Evolutionary conservation across 2,329 filamentous ascomycete species (phyloP), one percentile per base, ranked within the genome.

Genomic region (Nothomitra cinnamomea): DNA sequence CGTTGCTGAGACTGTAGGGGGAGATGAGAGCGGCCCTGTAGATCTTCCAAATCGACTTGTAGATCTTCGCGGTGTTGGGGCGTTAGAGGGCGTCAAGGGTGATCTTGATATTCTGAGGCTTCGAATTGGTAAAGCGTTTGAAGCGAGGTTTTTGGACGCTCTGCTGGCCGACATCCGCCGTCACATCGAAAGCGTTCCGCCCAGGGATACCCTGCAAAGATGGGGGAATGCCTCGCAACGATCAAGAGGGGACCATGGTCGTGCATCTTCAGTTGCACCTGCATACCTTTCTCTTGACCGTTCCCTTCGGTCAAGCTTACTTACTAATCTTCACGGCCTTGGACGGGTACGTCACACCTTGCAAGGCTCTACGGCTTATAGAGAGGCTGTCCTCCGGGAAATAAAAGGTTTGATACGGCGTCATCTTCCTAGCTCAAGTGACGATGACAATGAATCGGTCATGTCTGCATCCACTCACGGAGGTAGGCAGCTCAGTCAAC

Each of bases 391-490:
- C 12, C 70, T 94, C 57, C 82, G 85, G 51, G 92, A 98, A 66
- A 83, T 96, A 64, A 85, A 90, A 61, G 81, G 79, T 35, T 72
- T 96, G 50, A 90, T 98, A 51, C 79, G 88, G 53, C 79, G 81
- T 55, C 85, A 90, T 22, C 73, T 98, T 40, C 92, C 92, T 0
- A 95, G 88, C 62, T 94, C 90, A 10, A 92, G 80, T 60, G 92
- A 98, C 56, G 90, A 96, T 59, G 92, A 98, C 63, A 86, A 83
- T 57, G 87, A 92, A 64, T 94, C 88, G 0, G 83, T 90, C 70
- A 82, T 90, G 68, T 89, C 89, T 1, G 76, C 82, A 0, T 94
- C 89, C 2, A 95, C 90, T 1, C 72, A 79, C 57, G 79, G 79
- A 42, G 82, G 82, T 25, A 78, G 78, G 55, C 78, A 81, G 57